Conservation (phyloP, 495 filamentous ascomycete genomes). For the Tuber borchii region DNA sequence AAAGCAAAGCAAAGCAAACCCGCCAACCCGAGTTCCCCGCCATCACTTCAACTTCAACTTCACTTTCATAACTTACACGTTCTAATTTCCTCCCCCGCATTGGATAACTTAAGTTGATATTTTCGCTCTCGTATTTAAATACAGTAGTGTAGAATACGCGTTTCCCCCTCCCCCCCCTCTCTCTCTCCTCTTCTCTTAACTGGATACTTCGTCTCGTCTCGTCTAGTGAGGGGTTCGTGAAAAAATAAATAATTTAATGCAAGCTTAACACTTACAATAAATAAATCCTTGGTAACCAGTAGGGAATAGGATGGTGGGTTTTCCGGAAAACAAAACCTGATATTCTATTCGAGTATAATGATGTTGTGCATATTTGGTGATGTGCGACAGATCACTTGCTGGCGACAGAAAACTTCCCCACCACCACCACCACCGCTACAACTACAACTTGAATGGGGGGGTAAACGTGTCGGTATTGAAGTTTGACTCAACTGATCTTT, state of each 20-base stretch:
- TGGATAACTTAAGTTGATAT: neutral
- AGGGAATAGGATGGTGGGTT: neutral
- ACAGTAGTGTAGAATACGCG: neutral
- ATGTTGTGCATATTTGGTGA: neutral
- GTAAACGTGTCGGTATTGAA: too few species aligned
- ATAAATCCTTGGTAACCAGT: neutral
- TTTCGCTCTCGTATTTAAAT: neutral
- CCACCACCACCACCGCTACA: too few species aligned
- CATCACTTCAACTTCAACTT: neutral
- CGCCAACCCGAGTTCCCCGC: neutral
- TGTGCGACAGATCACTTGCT: neutral
- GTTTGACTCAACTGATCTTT: neutral
- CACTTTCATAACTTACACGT: neutral
- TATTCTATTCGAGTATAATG: too few species aligned
- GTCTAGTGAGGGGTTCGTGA: neutral
- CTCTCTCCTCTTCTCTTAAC: neutral
- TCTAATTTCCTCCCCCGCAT: neutral
- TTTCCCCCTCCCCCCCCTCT: neutral
- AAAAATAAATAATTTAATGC: neutral
- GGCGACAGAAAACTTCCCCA: too few species aligned
- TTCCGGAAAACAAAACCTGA: neutral
- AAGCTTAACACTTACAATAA: neutral
- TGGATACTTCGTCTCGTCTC: neutral
- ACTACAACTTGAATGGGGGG: too few species aligned
- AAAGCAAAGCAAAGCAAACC: too few species aligned